phyloP scores from a whole-genome alignment of 73 alveolate species.

The Paramecium caudatum region DNA sequence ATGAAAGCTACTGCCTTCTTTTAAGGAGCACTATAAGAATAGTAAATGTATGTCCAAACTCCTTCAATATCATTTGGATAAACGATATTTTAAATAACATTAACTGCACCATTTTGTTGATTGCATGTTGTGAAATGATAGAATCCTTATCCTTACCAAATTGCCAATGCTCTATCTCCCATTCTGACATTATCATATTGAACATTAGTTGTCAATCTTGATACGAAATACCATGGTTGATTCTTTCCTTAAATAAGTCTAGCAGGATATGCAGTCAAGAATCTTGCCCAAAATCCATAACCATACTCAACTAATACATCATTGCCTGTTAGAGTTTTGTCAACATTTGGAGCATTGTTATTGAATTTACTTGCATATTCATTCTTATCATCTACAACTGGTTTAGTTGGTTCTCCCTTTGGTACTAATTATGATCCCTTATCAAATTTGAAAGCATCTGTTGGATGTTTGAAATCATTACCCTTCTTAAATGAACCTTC shows the following conservation, averaged over 20 bases:
- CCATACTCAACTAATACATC: conserved; percentile 12
- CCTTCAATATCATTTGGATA: conserved; percentile 20
- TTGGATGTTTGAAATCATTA: conserved; percentile 24
- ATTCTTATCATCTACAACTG: conserved; percentile 33
- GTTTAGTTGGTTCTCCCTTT: conserved; percentile 17
- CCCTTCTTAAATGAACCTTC: conserved; percentile 28
- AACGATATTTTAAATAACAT: neutral
- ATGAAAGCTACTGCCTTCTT: conserved; percentile 14
- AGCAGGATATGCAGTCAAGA: conserved; percentile 8
- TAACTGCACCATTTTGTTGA: neutral
- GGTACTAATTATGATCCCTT: neutral
- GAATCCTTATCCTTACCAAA: conserved; percentile 20
- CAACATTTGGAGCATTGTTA: neutral
- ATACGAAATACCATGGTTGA: conserved; percentile 28
- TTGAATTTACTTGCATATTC: neutral
- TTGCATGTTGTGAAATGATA: conserved; percentile 32
- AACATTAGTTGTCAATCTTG: neutral
- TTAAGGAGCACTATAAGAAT: neutral
- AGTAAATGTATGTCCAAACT: conserved; percentile 32
- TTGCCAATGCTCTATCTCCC: conserved; percentile 21
- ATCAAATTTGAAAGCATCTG: conserved; percentile 39
- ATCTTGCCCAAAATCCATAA: conserved; percentile 26
- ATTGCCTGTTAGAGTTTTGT: conserved; percentile 3
- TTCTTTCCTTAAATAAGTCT: neutral
- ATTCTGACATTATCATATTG: neutral